Conservation (phyloP, 2,329 filamentous ascomycete genomes). For the Colletotrichum sp. region DNA sequence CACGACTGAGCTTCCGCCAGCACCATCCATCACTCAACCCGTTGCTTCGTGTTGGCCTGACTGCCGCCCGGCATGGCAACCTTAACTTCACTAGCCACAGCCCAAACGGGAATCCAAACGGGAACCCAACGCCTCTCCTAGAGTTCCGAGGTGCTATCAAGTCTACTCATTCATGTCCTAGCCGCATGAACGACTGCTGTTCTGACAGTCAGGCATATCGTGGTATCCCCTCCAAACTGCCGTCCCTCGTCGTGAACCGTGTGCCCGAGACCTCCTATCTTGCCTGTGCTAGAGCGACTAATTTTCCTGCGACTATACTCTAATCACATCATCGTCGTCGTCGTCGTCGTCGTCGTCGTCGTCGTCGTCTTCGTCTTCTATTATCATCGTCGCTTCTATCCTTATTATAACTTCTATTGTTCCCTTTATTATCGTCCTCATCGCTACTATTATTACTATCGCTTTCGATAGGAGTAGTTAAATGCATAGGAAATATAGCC, state of each 20-base stretch:
- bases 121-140: background rate
- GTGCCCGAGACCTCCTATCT: background rate
- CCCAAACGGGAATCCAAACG: conserved; percentile 5
- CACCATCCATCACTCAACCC: background rate
- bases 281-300: no score
- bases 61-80: background rate
- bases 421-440: no score
- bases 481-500: no score
- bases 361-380: no score
- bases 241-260: background rate
- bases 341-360: no score
- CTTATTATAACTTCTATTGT: no score
- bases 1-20: conserved; percentile 8
- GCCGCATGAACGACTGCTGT: background rate
- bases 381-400: no score
- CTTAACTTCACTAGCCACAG: background rate
- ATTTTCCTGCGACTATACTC: no score
- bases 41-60: background rate
- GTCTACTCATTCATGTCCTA: background rate
- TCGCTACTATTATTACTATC: no score
- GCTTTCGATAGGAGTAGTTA: no score
- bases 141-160: background rate
- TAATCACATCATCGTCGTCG: no score
- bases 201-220: conserved; percentile 2
- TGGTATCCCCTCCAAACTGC: background rate